Base-by-base conservation (phyloP, 148 eudicot species). In the Diospyros lotus region DNA sequence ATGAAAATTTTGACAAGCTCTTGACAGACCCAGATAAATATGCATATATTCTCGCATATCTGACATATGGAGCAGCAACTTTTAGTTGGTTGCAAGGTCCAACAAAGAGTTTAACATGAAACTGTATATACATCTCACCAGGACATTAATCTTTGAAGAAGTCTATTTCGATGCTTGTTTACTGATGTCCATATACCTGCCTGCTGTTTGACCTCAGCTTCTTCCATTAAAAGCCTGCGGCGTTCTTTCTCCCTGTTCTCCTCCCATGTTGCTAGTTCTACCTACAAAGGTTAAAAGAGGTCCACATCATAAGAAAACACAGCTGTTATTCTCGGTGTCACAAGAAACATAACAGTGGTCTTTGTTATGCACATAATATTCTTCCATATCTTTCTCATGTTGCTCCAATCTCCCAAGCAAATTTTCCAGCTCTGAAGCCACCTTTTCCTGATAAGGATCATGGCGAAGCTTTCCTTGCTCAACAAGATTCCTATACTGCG, bases 371-470 rank as follows among this genome's bases (percentile, higher is more conserved):
- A 94, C 98, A 81, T 90, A 87, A 78, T 90, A 94, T 69, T 90
- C 89, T 76, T 90, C 87, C 98, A 94, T 91, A 69, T 86, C 90
- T 80, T 83, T 90, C 76, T 94, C 97, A 82, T 90, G 92, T 70
- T 89, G 87, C 72, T 87, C 84, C 79, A 94, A 86, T 68, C 94
- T 92, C 66, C 85, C 84, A 40, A 94, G 73, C 46, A 94, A 81
- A 80, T 90, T 86, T 79, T 90, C 93, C 69, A 94, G 83, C 84
- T 88, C 88, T n/a, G 79, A 41, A 71, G 93, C 95, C 74, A 94
- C 90, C 72, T 82, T 90, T 86, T 90, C 98, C 82, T 94, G 98
- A 79, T 87, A 78, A 76, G 88, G 86, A 84, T 94, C 97, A 84
- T 90, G 82, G 61, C 89, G 88, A 75, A 94, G 81, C 82, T 90